Percentiles rank a stretch among this genome's conserved stretches.
Conservation (phyloP, 257 asterid genomes). For the Orobanche coerulescens region DNA sequence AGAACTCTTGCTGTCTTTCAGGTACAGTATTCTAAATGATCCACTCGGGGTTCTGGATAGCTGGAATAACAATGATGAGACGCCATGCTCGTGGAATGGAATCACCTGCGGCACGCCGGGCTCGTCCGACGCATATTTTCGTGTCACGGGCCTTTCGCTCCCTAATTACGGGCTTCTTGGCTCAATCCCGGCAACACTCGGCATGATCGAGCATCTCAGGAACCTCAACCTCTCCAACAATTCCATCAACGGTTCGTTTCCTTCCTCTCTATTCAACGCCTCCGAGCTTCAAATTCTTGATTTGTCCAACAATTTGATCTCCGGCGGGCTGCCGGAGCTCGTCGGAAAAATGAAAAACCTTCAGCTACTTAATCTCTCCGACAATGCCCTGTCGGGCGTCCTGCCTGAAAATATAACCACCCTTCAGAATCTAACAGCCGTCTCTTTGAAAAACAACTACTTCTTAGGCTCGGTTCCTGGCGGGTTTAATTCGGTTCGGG, state of each 20-base stretch:
- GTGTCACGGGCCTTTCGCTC: conserved; percentile 57
- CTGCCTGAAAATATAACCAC: conserved; percentile 41
- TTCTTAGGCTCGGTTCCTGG: conserved; percentile 50
- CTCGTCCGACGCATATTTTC: conserved; percentile 41
- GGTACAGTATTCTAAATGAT: conserved; percentile 44
- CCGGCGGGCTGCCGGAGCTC: conserved; percentile 59
- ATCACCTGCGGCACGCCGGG: conserved; percentile 55
- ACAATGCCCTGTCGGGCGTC: conserved; percentile 63
- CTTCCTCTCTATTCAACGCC: conserved; percentile 52
- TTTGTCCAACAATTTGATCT: conserved; percentile 61
- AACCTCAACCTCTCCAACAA: conserved; percentile 63
- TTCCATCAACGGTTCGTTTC: conserved; percentile 76
- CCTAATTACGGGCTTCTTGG: conserved; percentile 63
- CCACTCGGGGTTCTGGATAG: conserved; percentile 44
- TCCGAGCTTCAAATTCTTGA: conserved; percentile 52
- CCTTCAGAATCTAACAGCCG: conserved; percentile 38
- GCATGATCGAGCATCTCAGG: conserved; percentile 50
- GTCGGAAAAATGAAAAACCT: conserved; percentile 41
- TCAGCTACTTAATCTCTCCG: conserved; percentile 60
- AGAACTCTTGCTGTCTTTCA: conserved; percentile 56
- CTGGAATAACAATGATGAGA: conserved; percentile 49
- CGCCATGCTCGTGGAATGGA: conserved; percentile 89
- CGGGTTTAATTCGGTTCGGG: conserved; percentile 46
- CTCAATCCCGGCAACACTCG: conserved; percentile 54
- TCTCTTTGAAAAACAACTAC: conserved; percentile 67